Evolutionary conservation across 177 flowering plant genomes (phyloP).

Genomic region (Telopea speciosissima): DNA sequence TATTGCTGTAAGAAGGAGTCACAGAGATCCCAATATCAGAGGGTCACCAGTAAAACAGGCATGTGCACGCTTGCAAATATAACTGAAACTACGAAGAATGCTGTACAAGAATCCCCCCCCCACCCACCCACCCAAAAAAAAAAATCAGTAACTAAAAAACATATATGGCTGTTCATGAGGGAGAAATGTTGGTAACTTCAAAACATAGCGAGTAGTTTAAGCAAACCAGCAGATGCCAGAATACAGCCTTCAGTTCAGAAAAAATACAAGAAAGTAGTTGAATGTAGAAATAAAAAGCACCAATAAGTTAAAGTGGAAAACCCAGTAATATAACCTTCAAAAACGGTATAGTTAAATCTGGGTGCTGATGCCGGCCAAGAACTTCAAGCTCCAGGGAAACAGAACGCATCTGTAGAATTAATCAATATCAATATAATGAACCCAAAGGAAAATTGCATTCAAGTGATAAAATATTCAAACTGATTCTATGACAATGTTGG

Average conservation of each 20-base stretch:
- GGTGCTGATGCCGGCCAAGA: slow-evolving; percentile 89
- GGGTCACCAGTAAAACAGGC: neutral
- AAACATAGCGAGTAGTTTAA: neutral
- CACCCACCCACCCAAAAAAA: no score
- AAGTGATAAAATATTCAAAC: neutral
- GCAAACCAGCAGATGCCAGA: neutral
- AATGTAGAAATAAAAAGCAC: neutral
- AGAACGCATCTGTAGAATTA: slow-evolving; percentile 58
- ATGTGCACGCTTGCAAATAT: neutral
- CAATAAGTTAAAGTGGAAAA: neutral
- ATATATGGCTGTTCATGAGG: neutral
- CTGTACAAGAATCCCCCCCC: neutral
- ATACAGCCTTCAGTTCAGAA: neutral
- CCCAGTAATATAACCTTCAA: slow-evolving; percentile 49
- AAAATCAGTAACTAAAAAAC: no score
- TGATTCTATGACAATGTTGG: neutral
- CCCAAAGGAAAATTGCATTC: neutral
- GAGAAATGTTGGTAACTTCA: neutral
- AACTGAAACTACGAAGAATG: neutral
- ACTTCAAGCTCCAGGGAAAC: slow-evolving; percentile 85
- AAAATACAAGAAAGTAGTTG: neutral
- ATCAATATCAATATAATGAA: neutral
- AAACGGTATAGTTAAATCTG: slow-evolving; percentile 69
- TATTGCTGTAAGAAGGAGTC: no score
- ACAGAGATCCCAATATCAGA: no score